Conservation (phyloP, 2,329 filamentous ascomycete genomes). For the Lecanicillium sp. region DNA sequence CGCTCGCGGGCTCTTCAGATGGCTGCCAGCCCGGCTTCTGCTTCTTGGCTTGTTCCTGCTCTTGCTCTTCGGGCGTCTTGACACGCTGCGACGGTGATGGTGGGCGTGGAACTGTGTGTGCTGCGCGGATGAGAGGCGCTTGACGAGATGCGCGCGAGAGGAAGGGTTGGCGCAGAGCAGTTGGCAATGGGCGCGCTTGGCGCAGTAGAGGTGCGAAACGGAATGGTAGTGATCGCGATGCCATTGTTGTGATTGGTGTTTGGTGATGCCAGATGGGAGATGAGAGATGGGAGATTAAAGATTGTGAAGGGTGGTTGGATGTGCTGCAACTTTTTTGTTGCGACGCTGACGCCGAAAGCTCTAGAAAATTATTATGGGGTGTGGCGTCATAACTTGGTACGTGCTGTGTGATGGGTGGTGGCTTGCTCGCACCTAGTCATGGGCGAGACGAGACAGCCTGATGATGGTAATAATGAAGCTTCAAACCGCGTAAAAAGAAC, state of each 20-base stretch:
- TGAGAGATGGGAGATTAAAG: slow-evolving; percentile 1
- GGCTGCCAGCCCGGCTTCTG: slow-evolving; percentile 5
- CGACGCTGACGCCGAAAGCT: not conserved
- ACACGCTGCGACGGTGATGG: slow-evolving; percentile 10
- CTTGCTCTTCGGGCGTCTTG: not conserved
- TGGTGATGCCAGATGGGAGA: not conserved
- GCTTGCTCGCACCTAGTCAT: too few relatives aligned
- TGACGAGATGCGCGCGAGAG: slow-evolving; percentile 11
- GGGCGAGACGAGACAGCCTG: too few relatives aligned
- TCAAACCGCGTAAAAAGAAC: too few relatives aligned
- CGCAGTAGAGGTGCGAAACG: slow-evolving; percentile 12
- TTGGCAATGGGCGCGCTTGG: slow-evolving; percentile 6
- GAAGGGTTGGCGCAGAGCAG: slow-evolving; percentile 10
- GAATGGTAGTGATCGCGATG: slow-evolving; percentile 16
- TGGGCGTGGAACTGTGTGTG: slow-evolving; percentile 28
- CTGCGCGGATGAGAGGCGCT: slow-evolving; percentile 17
- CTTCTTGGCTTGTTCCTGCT: not conserved
- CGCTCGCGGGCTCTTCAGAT: slow-evolving; percentile 16
- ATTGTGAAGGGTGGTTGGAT: not conserved
- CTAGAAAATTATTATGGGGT: slow-evolving; percentile 6
- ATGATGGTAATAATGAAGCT: too few relatives aligned
- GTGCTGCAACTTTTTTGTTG: too few relatives aligned
- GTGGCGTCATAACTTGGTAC: slow-evolving; percentile 3
- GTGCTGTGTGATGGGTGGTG: too few relatives aligned
- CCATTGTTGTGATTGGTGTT: slow-evolving; percentile 16